Base-by-base conservation (phyloP, 2,329 filamentous ascomycete species). In the Neofusicoccum ribis region DNA sequence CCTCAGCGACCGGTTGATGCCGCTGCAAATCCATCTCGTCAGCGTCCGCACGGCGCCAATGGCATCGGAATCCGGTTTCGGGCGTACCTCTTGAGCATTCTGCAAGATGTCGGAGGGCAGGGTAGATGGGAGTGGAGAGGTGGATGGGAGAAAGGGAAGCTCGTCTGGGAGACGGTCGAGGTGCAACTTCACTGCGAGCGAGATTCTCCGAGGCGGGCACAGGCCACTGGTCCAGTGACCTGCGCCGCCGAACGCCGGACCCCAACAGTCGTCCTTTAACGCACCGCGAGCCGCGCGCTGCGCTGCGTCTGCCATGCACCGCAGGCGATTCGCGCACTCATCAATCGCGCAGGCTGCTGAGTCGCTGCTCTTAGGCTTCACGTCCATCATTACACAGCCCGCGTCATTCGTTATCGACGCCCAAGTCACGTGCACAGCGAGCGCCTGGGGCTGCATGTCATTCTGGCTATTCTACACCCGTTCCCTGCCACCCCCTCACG, bases 1-100 rank as follows among this genome's bases (percentile, higher is more conserved):
- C 82, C 85, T 85, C 78, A 87, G 83, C 80, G 84, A 84, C 82
- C 86, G 84, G 82, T 86, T 84, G 80, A 89, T 81, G 82, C 86
- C 87, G 85, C 87, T 89, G 75, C 69, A 68, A 70, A 71, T 68
- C 69, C 70, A 73, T 78, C 76, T 76, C 75, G 76, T 77, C 75
- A 79, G 76, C 71, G 65, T 68, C 67, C 63, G 64, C 67, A 70
- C 69, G 75, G 75, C 72, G 71, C 75, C 77, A 79, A 79, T 79
- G 77, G 76, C 67, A 39, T 68, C 72, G 66, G 65, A 17, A 23
- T 61, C 58, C 54, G 61, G 67, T 63, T 63, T 61, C 51, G 65
- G 64, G 74, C 82, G 75, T 80, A 87, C 85, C 84, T 86, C 83
- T 86, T 87, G 80, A 86, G 83, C 85, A 87, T 87, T 79, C 75